Conservation (phyloP, 257 asterid species). For the Solanum neorickii region DNA sequence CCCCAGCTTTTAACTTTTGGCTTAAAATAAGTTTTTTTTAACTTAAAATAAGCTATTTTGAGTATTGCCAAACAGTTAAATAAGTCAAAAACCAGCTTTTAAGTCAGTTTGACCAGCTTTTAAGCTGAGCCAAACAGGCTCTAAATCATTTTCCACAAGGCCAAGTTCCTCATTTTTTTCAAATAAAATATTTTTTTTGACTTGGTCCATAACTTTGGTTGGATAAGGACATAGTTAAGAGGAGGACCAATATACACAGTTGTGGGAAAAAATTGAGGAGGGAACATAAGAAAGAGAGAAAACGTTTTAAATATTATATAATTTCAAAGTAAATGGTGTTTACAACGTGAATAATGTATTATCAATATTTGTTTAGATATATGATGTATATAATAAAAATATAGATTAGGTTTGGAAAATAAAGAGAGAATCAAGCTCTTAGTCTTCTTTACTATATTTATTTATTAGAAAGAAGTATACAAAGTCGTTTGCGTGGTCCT, state of each 20-base stretch:
- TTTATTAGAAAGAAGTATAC: not conserved
- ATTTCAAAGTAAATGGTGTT: not conserved
- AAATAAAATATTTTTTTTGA: not conserved
- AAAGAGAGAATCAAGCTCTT: not conserved
- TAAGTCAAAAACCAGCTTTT: no score
- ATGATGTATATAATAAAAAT: not conserved
- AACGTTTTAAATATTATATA: no score
- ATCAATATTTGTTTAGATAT: not conserved
- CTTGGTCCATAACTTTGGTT: not conserved
- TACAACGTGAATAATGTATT: not conserved
- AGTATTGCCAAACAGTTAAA: no score
- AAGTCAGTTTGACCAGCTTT: no score
- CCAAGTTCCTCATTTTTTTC: not conserved
- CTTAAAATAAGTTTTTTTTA: no score
- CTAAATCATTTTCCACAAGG: not conserved
- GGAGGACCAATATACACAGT: not conserved
- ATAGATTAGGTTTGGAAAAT: not conserved
- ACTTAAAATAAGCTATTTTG: no score
- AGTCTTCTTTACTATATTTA: not conserved
- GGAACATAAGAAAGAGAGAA: not conserved
- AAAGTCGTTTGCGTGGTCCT: not conserved
- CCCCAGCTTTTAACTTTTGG: no score
- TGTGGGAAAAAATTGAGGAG: not conserved
- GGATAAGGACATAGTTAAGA: not conserved
- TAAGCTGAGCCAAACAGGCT: no score